Percentiles rank a stretch among this genome's conserved stretches.
Conservation (phyloP, 208 protist genomes). For the Trypanosomatidae sp. region DNA sequence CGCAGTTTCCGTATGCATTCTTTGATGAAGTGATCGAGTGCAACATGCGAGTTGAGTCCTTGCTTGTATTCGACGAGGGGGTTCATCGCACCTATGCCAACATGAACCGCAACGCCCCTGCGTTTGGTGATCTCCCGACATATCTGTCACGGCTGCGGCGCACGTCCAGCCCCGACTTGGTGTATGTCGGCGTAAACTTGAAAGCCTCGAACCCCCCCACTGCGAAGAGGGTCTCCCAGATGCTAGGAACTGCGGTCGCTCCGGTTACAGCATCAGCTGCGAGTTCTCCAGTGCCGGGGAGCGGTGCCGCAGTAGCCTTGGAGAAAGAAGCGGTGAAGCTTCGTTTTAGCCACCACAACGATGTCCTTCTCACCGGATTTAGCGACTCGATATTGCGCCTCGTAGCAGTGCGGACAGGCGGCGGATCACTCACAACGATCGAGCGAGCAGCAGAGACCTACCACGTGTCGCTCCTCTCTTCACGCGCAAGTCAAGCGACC, state of each 20-base stretch:
- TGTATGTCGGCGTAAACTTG: slow-evolving; percentile 88
- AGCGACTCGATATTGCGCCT: slow-evolving; percentile 91
- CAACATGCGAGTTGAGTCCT: slow-evolving; percentile 40
- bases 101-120: slow-evolving; percentile 63
- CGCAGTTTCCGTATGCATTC: slow-evolving; percentile 74
- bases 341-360: slow-evolving; percentile 80
- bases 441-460: slow-evolving; percentile 86
- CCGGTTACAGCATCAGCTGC: not conserved
- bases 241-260: not conserved
- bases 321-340: slow-evolving; percentile 16
- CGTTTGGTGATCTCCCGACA: slow-evolving; percentile 67
- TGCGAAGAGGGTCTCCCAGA: not conserved
- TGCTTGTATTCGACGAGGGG: slow-evolving; percentile 75
- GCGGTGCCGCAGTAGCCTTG: not conserved
- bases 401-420: slow-evolving; percentile 83
- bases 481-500: slow-evolving; percentile 9
- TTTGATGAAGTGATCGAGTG: slow-evolving; percentile 74
- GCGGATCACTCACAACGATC: slow-evolving; percentile 62
- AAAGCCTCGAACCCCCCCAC: slow-evolving; percentile 9
- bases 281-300: not conserved
- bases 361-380: slow-evolving; percentile 92
- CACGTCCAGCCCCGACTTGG: slow-evolving; percentile 81
- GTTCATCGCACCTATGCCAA: slow-evolving; percentile 66
- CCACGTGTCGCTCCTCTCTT: slow-evolving; percentile 49
- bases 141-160: slow-evolving; percentile 86